Evolutionary conservation across 2,329 filamentous ascomycete species (phyloP).

Genomic region (Ceratocystis cubensis): DNA sequence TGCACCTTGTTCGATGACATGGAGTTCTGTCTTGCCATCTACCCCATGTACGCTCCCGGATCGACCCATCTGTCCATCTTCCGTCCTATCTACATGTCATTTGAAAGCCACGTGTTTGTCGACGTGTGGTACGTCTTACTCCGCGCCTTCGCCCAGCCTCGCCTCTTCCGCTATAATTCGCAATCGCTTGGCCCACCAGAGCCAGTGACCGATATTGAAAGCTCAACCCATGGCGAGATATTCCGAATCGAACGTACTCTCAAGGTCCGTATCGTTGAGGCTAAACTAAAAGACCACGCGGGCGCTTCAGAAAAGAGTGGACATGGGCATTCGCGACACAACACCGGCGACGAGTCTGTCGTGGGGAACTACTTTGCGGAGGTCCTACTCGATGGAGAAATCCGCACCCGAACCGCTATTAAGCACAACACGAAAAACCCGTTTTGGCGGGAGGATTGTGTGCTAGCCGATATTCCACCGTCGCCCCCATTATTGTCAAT

Average conservation of each 20-base stretch:
- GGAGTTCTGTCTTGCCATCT: conserved; percentile 89
- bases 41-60: conserved; percentile 75
- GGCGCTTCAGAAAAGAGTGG: conserved; percentile 12
- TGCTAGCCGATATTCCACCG: conserved; percentile 61
- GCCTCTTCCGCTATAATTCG: conserved; percentile 60
- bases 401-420: conserved; percentile 60
- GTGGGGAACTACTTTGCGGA: conserved; percentile 66
- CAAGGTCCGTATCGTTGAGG: conserved; percentile 46
- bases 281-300: conserved; percentile 40
- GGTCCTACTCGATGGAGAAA: conserved; percentile 66
- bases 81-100: conserved; percentile 75
- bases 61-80: conserved; percentile 62
- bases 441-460: conserved; percentile 72
- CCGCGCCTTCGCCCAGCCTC: conserved; percentile 80
- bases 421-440: conserved; percentile 60
- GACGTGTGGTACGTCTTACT: conserved; percentile 95
- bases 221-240: conserved; percentile 35
- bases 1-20: conserved; percentile 72
- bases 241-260: conserved; percentile 53
- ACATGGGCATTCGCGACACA: conserved; percentile 7
- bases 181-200: conserved; percentile 33
- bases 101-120: conserved; percentile 80
- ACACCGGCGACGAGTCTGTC: conserved; percentile 32
- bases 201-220: conserved; percentile 31
- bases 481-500: conserved; percentile 57